A percentile compares a stretch with the other conserved stretches of the same genome.
Conservation (phyloP, 1,284 basidiomycete genomes). For the Cyathus pygmaeus region DNA sequence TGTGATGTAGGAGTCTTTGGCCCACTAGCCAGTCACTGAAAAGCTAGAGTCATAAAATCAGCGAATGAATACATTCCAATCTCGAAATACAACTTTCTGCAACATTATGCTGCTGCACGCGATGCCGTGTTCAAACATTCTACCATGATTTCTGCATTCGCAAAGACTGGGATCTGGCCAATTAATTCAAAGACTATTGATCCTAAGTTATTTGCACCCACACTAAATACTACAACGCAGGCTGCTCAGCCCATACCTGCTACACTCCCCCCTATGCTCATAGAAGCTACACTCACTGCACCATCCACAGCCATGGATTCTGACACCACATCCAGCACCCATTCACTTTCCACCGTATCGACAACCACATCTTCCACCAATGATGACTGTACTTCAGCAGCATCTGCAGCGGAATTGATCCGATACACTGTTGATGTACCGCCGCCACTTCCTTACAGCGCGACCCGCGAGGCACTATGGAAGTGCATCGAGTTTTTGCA, state of each 20-base stretch:
- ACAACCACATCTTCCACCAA: background rate
- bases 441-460: slow-evolving; percentile 4
- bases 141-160: slow-evolving; percentile 43
- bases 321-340: background rate
- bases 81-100: slow-evolving; percentile 34
- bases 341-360: background rate
- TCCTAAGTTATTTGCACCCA: slow-evolving; percentile 21
- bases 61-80: slow-evolving; percentile 13
- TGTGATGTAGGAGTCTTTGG: slow-evolving; percentile 43
- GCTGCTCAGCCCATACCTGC: slow-evolving; percentile 22
- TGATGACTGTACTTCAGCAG: slow-evolving; percentile 1
- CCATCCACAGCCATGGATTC: background rate
- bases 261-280: slow-evolving; percentile 16
- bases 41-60: slow-evolving; percentile 20
- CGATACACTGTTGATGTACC: slow-evolving; percentile 6
- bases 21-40: slow-evolving; percentile 33
- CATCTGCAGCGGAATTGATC: background rate
- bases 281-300: background rate
- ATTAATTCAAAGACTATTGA: slow-evolving; percentile 38
- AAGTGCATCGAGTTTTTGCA: slow-evolving; percentile 2
- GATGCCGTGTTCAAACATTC: slow-evolving; percentile 28
- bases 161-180: slow-evolving; percentile 45
- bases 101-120: slow-evolving; percentile 37
- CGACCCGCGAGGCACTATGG: slow-evolving; percentile 11
- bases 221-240: slow-evolving; percentile 33